A percentile compares a stretch with the other conserved stretches of the same genome.
These are phyloP conservation scores for Debaryomyces fabryi DNA, from an alignment of 1,139 yeast species.

Conservation along the genomic window DNA sequence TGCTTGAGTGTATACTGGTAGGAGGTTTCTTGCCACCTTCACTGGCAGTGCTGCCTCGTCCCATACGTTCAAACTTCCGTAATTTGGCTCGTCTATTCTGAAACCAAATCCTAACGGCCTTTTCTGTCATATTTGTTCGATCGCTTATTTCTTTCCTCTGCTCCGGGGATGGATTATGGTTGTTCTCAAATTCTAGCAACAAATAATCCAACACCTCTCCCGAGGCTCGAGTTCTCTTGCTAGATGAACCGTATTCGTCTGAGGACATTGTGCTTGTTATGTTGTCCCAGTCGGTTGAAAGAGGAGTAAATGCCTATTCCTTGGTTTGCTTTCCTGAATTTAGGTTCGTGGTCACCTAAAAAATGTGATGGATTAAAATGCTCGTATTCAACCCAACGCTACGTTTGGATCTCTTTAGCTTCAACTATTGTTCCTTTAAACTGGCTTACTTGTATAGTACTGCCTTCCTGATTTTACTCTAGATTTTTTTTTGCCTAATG, in stretches of 20 bases:
- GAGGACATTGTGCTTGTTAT: conserved; percentile 16
- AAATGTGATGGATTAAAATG: not conserved
- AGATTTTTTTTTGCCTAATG: conserved; percentile 3
- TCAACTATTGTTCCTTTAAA: not conserved
- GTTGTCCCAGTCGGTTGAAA: not conserved
- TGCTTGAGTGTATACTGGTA: conserved; percentile 17
- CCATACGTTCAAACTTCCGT: conserved; percentile 58
- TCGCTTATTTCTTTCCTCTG: conserved; percentile 72
- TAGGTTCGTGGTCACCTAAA: not conserved
- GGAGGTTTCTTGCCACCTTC: conserved; percentile 19
- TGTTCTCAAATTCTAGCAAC: conserved; percentile 67
- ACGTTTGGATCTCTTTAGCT: not conserved
- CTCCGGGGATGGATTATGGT: conserved; percentile 71
- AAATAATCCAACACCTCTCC: conserved; percentile 79
- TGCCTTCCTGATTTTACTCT: not conserved
- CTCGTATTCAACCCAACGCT: not conserved
- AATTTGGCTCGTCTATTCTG: conserved; percentile 88
- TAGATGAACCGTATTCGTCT: conserved; percentile 20
- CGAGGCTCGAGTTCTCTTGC: conserved; percentile 65
- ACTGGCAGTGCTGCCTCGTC: conserved; percentile 15
- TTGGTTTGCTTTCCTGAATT: not conserved
- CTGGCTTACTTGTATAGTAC: not conserved
- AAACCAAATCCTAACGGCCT: conserved; percentile 94
- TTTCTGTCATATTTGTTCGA: conserved; percentile 82
- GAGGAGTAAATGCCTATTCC: not conserved